Evolutionary conservation across 176 grass and related monocot species (phyloP).

Genomic region (Rhynchospora breviuscula): DNA sequence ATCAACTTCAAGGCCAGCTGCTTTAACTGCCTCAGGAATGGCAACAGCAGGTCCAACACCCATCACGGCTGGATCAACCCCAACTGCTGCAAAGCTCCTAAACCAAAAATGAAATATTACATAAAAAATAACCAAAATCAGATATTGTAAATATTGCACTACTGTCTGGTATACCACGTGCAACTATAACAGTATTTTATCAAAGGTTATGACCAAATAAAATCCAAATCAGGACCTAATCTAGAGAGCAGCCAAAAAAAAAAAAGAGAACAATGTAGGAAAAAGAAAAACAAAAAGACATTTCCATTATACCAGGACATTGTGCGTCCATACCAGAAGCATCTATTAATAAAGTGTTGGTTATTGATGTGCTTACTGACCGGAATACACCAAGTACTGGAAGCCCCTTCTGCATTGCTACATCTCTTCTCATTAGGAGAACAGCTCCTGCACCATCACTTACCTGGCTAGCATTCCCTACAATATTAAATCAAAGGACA

Average conservation of each 20-base stretch:
- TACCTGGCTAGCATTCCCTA: constrained; percentile 90
- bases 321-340: neutral
- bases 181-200: neutral
- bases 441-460: constrained; percentile 92
- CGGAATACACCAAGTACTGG: constrained; percentile 69
- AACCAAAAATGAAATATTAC: neutral
- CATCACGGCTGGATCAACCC: constrained; percentile 96
- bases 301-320: neutral
- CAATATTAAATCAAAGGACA: neutral
- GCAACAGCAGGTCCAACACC: constrained; percentile 94
- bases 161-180: neutral
- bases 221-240: neutral
- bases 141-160: neutral
- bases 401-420: constrained; percentile 70
- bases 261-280: neutral
- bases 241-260: neutral
- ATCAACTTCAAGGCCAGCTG: constrained; percentile 64
- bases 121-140: neutral
- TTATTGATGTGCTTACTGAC: constrained; percentile 26
- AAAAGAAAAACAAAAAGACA: too few relatives aligned
- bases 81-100: constrained; percentile 88
- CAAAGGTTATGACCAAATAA: neutral
- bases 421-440: constrained; percentile 78
- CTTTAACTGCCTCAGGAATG: constrained; percentile 86
- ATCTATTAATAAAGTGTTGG: neutral